These are phyloP conservation scores for Brassica balearica DNA, from an alignment of 441 rosid genomes.

Conservation along the genomic window DNA sequence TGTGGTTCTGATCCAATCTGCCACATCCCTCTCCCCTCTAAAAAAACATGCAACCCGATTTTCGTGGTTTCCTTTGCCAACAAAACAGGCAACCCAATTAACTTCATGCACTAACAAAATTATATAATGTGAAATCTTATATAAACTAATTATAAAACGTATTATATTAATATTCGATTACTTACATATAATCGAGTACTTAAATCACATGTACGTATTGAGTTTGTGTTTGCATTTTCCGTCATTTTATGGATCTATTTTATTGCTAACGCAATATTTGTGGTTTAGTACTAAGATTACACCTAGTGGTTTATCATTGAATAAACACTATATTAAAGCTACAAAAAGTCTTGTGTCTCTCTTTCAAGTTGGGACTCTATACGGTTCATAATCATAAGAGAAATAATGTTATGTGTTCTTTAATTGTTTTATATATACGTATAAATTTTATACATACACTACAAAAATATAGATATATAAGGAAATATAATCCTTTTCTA, in stretches of 20 bases:
- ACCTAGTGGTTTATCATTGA: not conserved
- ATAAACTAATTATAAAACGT: not conserved
- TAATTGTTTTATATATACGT: not conserved
- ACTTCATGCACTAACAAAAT: not conserved
- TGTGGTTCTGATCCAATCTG: slow-evolving; percentile 64
- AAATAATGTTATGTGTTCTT: not conserved
- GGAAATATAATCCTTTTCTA: not conserved
- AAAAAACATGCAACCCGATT: slow-evolving; percentile 17
- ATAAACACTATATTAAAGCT: not conserved
- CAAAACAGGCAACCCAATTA: slow-evolving; percentile 14
- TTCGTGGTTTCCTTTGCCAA: slow-evolving; percentile 15
- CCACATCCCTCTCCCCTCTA: slow-evolving; percentile 36
- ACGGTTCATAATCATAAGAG: not conserved
- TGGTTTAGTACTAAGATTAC: not conserved
- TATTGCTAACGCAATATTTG: not conserved
- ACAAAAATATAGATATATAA: not conserved
- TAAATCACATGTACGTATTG: not conserved
- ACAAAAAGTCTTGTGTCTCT: slow-evolving; percentile 7
- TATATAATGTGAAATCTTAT: not conserved
- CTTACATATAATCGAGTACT: not conserved
- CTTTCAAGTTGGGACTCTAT: slow-evolving; percentile 1
- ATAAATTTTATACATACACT: not conserved
- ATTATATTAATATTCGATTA: not conserved
- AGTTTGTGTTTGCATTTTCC: slow-evolving; percentile 1
- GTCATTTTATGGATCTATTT: not conserved